Evolutionary conservation across 2,329 filamentous ascomycete species (phyloP).

Genomic region (Botrytis fabae): DNA sequence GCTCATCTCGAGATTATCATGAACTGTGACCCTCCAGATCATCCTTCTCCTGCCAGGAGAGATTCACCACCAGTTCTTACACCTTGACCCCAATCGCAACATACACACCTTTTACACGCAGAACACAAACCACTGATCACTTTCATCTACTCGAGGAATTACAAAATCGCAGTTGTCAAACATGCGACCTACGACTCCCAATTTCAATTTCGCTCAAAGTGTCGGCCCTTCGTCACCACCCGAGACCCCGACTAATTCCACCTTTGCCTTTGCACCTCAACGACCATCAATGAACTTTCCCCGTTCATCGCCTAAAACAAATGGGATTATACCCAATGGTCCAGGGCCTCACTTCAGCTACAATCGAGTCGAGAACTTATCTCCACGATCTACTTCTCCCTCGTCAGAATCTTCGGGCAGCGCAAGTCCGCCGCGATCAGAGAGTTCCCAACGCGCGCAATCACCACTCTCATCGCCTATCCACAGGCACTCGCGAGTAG

Average conservation of each 20-base stretch:
- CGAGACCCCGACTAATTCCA: conserved; percentile 47
- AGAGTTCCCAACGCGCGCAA: conserved; percentile 31
- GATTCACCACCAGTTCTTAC: conserved; percentile 39
- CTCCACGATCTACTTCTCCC: conserved; percentile 43
- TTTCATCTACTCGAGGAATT: conserved; percentile 6
- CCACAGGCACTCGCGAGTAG: conserved; percentile 21
- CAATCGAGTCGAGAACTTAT: conserved; percentile 43
- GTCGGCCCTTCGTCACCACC: conserved; percentile 50
- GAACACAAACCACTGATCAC: background rate
- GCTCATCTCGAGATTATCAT: conserved; percentile 38
- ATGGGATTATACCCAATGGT: conserved; percentile 46
- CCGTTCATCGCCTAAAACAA: conserved; percentile 37
- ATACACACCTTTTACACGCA: background rate
- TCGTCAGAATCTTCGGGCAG: conserved; percentile 32
- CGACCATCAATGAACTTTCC: conserved; percentile 35
- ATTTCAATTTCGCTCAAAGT: conserved; percentile 42
- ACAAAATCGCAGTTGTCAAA: conserved; percentile 30
- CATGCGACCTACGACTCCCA: conserved; percentile 47
- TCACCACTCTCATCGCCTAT: conserved; percentile 25
- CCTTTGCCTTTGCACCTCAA: conserved; percentile 38
- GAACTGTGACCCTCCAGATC: conserved; percentile 40
- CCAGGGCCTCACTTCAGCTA: conserved; percentile 42
- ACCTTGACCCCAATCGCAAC: conserved; percentile 36
- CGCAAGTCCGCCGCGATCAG: conserved; percentile 36
- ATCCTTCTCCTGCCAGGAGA: conserved; percentile 42